A percentile compares a stretch with the other conserved stretches of the same genome.
These are phyloP conservation scores for Daphne laureola DNA, from an alignment of 441 rosid genomes.

Conservation along the genomic window DNA sequence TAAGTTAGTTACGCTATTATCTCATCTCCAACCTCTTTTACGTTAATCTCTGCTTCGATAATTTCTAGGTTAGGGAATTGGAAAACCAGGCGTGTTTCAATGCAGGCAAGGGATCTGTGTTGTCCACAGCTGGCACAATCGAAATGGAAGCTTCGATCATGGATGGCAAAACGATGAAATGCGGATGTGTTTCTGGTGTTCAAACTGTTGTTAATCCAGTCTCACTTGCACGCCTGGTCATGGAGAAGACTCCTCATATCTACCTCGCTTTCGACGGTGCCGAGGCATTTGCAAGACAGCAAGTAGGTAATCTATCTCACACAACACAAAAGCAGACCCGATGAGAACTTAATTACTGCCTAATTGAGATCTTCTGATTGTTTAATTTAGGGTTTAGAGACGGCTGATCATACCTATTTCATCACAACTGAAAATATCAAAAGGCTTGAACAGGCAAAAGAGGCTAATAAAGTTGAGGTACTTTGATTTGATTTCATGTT, in stretches of 20 bases:
- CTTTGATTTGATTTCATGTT: slow-evolving; percentile 3
- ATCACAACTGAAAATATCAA: slow-evolving; percentile 60
- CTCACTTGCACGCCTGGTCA: slow-evolving; percentile 63
- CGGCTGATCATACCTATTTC: slow-evolving; percentile 47
- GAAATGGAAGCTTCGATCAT: slow-evolving; percentile 92
- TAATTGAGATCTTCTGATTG: slow-evolving; percentile 4
- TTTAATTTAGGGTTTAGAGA: slow-evolving; percentile 56
- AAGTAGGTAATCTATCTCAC: slow-evolving; percentile 29
- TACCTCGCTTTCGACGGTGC: slow-evolving; percentile 73
- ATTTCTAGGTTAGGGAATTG: slow-evolving; percentile 60
- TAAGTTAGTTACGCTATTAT: too few relatives aligned
- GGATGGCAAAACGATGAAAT: slow-evolving; percentile 68
- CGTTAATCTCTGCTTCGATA: too few relatives aligned
- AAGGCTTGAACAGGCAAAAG: slow-evolving; percentile 69
- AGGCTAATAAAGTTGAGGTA: slow-evolving; percentile 72
- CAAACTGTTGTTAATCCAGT: slow-evolving; percentile 66
- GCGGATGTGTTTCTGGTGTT: slow-evolving; percentile 84
- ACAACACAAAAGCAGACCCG: too few relatives aligned
- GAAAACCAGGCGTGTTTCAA: slow-evolving; percentile 72
- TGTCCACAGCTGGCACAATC: slow-evolving; percentile 55
- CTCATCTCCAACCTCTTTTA: background rate
- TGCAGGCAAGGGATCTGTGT: slow-evolving; percentile 78
- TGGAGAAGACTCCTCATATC: slow-evolving; percentile 86
- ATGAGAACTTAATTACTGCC: background rate
- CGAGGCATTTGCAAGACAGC: slow-evolving; percentile 76